These are phyloP conservation scores for Fragaria ananassa DNA, from an alignment of 306 rosid genomes.

Conservation along the genomic window DNA sequence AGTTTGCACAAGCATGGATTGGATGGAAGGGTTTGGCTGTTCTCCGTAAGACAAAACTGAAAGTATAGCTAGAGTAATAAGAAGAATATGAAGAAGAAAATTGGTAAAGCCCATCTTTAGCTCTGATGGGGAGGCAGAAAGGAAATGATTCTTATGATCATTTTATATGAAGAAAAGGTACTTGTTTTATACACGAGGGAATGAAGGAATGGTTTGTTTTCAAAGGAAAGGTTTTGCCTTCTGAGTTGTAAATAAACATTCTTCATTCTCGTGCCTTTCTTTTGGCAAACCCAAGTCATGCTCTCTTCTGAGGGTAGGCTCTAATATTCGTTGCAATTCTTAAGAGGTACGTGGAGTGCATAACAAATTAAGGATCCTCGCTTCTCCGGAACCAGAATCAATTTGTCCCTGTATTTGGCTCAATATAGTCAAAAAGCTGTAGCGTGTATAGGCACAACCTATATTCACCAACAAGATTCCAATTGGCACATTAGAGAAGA, in stretches of 20 bases:
- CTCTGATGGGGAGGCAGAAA: slow-evolving; percentile 20
- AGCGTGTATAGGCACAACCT: background rate
- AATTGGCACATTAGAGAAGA: background rate
- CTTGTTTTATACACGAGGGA: slow-evolving; percentile 26
- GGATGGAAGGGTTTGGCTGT: slow-evolving; percentile 40
- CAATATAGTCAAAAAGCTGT: background rate
- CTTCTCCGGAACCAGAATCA: background rate
- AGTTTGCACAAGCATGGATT: slow-evolving; percentile 54
- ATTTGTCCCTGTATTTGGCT: background rate
- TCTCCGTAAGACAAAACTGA: slow-evolving; percentile 34
- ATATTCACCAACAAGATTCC: background rate
- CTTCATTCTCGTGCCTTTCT: slow-evolving; percentile 44
- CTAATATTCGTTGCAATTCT: slow-evolving; percentile 32
- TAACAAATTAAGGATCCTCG: slow-evolving; percentile 5
- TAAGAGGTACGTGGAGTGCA: background rate
- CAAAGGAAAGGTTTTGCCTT: slow-evolving; percentile 32
- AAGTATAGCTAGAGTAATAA: slow-evolving; percentile 36
- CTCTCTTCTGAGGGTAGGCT: slow-evolving; percentile 55
- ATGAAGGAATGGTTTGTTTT: slow-evolving; percentile 23
- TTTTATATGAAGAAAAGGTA: slow-evolving; percentile 15
- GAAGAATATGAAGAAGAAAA: slow-evolving; percentile 42
- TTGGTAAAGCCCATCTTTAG: slow-evolving; percentile 45
- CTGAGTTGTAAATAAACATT: slow-evolving; percentile 30
- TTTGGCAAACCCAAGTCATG: slow-evolving; percentile 45
- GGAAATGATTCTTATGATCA: slow-evolving; percentile 26